A percentile compares a stretch with the other conserved stretches of the same genome.
phyloP scores from a whole-genome alignment of 345 rosid genomes.

The Populus nigra region DNA sequence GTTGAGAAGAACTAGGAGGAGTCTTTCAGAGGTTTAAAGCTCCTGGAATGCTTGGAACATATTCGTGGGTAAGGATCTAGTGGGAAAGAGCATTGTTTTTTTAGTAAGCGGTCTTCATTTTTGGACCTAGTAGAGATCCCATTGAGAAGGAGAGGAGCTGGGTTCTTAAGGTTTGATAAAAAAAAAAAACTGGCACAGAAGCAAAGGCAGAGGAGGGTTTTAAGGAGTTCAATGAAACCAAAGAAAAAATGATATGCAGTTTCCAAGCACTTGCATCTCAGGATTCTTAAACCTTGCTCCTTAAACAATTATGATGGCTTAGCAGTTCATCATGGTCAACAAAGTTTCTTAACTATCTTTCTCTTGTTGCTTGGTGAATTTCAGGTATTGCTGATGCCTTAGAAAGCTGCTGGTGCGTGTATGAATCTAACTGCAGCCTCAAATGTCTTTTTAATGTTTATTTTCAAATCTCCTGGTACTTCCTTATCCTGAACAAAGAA shows the following conservation, averaged over 20 bases:
- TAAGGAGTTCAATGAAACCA: constrained; percentile 60
- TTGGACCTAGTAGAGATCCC: constrained; percentile 62
- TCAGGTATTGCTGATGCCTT: constrained; percentile 56
- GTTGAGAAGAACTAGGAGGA: constrained; percentile 61
- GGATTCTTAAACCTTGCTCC: background rate
- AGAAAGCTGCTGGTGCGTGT: constrained; percentile 72
- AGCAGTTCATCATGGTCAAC: no score
- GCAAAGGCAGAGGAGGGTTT: constrained; percentile 37
- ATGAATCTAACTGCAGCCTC: constrained; percentile 70
- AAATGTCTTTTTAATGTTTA: constrained; percentile 59
- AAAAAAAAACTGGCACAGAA: constrained; percentile 48
- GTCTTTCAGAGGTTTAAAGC: constrained; percentile 57
- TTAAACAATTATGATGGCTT: no score
- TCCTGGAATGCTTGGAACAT: constrained; percentile 50
- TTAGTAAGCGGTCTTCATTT: constrained; percentile 77
- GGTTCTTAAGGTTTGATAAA: constrained; percentile 61
- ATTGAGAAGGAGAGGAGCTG: constrained; percentile 38
- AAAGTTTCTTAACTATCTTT: background rate
- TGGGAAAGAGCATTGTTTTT: constrained; percentile 53
- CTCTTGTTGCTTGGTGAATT: background rate
- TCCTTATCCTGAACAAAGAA: background rate
- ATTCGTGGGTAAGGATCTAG: constrained; percentile 36
- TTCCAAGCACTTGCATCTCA: background rate
- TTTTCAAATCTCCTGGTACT: background rate
- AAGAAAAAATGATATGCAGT: constrained; percentile 48